Percentiles rank a stretch among this genome's conserved stretches.
phyloP scores from a whole-genome alignment of 148 eudicot genomes.

The Chenopodium album region DNA sequence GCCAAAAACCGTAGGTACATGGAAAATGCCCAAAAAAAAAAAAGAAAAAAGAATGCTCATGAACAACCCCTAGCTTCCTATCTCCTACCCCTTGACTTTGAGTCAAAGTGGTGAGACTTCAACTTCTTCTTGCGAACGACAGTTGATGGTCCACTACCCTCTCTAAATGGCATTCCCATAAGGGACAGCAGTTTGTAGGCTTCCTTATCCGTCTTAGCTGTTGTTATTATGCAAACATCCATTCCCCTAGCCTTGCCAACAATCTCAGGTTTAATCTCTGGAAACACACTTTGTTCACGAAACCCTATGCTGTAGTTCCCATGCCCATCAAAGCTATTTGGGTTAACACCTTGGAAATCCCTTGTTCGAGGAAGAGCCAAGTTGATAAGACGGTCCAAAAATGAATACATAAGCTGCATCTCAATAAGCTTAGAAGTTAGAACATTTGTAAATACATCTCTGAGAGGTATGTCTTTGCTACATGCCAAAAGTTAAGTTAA shows the following conservation, averaged over 20 bases:
- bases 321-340: slow-evolving; percentile 92
- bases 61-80: slow-evolving; percentile 3
- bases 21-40: not conserved
- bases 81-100: slow-evolving; percentile 53
- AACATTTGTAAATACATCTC: not conserved
- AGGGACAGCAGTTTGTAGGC: slow-evolving; percentile 64
- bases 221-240: slow-evolving; percentile 89
- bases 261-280: slow-evolving; percentile 66
- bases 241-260: slow-evolving; percentile 88
- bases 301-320: slow-evolving; percentile 93
- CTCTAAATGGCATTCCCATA: slow-evolving; percentile 98
- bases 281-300: slow-evolving; percentile 83
- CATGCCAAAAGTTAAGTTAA: not conserved
- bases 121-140: slow-evolving; percentile 79
- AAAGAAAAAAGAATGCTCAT: not conserved
- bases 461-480: not conserved
- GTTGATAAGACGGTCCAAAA: slow-evolving; percentile 88
- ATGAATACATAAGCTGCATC: slow-evolving; percentile 80
- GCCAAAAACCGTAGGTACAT: slow-evolving; percentile 5
- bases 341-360: slow-evolving; percentile 91
- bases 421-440: slow-evolving; percentile 8
- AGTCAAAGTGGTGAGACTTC: slow-evolving; percentile 77
- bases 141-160: slow-evolving; percentile 48
- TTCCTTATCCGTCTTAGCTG: slow-evolving; percentile 92
- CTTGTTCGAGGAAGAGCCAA: slow-evolving; percentile 88